Base-by-base conservation (phyloP, 2,329 filamentous ascomycete genomes). In the Penicillium griseofulvum region DNA sequence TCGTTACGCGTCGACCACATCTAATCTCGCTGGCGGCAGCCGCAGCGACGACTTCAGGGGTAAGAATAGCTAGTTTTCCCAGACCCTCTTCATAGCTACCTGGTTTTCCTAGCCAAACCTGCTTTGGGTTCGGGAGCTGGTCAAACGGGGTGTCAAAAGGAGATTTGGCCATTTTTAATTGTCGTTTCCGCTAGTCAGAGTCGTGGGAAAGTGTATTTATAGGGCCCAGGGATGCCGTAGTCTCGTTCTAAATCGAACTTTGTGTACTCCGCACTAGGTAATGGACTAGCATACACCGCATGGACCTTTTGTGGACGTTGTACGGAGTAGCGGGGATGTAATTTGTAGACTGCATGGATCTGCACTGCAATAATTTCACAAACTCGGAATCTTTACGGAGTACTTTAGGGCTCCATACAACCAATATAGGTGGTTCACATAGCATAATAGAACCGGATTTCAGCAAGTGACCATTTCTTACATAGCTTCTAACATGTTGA, bases 51-150 rank as follows among this genome's bases (percentile, higher is more conserved):
- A 80, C 70, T 1, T 81, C 74, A 1, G 81, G 78, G 0, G 82
- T 84, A 26, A 85, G 74, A 4, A 81, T 74, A 1, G 72, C 75
- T 6, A 79, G 71, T 55, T 81, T 77, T 22, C 81, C 81, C 0
- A 83, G 68, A 4, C 81, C 82, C 68, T 84, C 82, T 49, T 81
- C 78, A 29, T 65, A 66, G 9, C 76, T 79, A 6, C 74, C 76
- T 0, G 80, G 76, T 9, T 68, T 56, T 5, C 74, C 78, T 16
- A 75, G 62, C 80, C 80, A 82, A 33, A 81, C 77, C 29, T 75
- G 76, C 26, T 71, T 76, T 7, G 75, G 76, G 52, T 83, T 76
- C 1, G 78, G 76, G 14, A 83, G 76, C 14, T 76, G 64, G 57
- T 80, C 78, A 56, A 74, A 79, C 5, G 72, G 68, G n/a, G 53